These are phyloP conservation scores for Populus hybrid DNA, from an alignment of 441 rosid genomes.

Conservation along the genomic window DNA sequence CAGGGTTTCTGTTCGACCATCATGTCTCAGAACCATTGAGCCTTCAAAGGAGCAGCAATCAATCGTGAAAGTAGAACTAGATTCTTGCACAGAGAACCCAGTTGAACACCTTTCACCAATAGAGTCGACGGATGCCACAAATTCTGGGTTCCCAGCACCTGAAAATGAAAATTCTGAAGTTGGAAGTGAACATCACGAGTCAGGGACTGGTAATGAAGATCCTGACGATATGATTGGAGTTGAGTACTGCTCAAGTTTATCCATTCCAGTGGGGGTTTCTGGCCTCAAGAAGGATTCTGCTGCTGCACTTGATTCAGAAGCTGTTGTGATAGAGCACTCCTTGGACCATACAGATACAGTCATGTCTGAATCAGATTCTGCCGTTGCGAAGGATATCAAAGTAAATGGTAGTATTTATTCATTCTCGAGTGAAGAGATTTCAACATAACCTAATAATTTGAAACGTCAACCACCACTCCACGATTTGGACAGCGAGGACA, in stretches of 20 bases:
- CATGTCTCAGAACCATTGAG: slow-evolving; percentile 45
- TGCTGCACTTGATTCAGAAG: slow-evolving; percentile 10
- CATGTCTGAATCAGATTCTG: slow-evolving; percentile 11
- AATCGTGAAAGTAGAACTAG: slow-evolving; percentile 22
- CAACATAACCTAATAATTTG: slow-evolving; percentile 10
- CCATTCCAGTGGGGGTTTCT: slow-evolving; percentile 16
- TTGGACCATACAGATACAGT: neutral
- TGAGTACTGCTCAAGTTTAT: slow-evolving; percentile 5
- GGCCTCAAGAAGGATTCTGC: slow-evolving; percentile 15
- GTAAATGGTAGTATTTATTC: slow-evolving; percentile 12
- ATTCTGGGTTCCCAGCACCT: slow-evolving; percentile 18
- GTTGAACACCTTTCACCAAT: slow-evolving; percentile 24
- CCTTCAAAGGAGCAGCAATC: slow-evolving; percentile 27
- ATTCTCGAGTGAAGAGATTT: slow-evolving; percentile 4
- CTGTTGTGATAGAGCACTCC: slow-evolving; percentile 12
- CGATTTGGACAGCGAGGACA: slow-evolving; percentile 16
- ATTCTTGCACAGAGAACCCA: slow-evolving; percentile 30
- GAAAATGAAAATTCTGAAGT: slow-evolving; percentile 16
- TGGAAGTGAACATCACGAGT: slow-evolving; percentile 7
- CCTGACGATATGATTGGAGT: slow-evolving; percentile 5
- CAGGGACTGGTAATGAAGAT: slow-evolving; percentile 17
- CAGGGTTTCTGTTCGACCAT: slow-evolving; percentile 66
- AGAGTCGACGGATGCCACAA: slow-evolving; percentile 16
- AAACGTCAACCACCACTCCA: slow-evolving; percentile 14
- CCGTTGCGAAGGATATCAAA: slow-evolving; percentile 14